These are phyloP conservation scores for Yamadazyma jaroonii DNA, from an alignment of 1,139 yeast species.

Conservation along the genomic window DNA sequence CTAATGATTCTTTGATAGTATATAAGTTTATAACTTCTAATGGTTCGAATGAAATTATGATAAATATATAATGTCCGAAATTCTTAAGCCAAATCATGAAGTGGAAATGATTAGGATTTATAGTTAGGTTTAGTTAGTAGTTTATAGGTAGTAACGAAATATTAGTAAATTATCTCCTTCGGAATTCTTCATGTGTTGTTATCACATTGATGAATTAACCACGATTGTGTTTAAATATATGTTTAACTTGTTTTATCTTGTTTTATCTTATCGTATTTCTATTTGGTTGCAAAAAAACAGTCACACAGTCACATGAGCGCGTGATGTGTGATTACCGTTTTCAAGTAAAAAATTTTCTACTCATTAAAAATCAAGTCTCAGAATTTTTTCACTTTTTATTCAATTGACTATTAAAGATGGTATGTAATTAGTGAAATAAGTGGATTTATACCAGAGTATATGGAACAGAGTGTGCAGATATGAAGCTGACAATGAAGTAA, in stretches of 20 bases:
- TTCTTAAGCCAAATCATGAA: conserved; percentile 1
- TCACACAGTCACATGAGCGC: conserved; percentile 5
- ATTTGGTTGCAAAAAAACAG: conserved; percentile 2
- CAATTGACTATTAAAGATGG: conserved; percentile 6
- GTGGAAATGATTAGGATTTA: no score
- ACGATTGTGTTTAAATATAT: neutral
- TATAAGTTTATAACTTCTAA: conserved; percentile 1
- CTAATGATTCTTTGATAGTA: neutral
- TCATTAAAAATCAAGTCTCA: conserved; percentile 4
- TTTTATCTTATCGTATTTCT: neutral
- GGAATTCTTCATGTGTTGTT: no score
- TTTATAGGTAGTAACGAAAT: neutral
- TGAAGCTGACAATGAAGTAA: neutral
- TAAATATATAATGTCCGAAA: conserved; percentile 4
- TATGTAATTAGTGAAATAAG: conserved; percentile 2
- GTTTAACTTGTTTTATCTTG: no score
- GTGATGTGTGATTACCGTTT: neutral
- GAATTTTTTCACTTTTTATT: conserved; percentile 2
- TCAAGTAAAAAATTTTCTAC: conserved; percentile 2
- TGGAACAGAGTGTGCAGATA: neutral
- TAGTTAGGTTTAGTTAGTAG: neutral
- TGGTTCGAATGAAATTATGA: conserved; percentile 4
- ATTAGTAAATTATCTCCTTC: neutral
- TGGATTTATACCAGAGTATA: no score
- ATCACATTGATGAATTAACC: no score